Conservation (phyloP, 129 eudicot genomes). For the Scalesia atractyloides region DNA sequence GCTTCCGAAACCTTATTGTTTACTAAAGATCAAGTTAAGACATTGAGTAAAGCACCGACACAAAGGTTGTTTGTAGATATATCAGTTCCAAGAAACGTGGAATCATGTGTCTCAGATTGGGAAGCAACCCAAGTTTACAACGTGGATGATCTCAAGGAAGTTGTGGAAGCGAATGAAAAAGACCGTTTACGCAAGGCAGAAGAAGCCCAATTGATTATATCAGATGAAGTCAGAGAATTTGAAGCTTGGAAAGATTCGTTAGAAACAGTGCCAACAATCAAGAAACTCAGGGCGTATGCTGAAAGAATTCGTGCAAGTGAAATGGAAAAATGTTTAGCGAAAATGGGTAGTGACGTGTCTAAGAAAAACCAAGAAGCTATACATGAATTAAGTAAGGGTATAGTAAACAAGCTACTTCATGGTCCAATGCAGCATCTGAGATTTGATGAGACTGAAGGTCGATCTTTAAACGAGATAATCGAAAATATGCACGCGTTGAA, state of each 20-base stretch:
- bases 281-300: slow-evolving; percentile 74
- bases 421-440: slow-evolving; percentile 95
- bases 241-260: slow-evolving; percentile 91
- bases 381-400: slow-evolving; percentile 65
- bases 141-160: slow-evolving; percentile 85
- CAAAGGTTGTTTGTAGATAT: slow-evolving; percentile 69
- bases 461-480: slow-evolving; percentile 54
- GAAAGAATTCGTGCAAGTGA: slow-evolving; percentile 80
- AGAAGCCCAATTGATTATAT: slow-evolving; percentile 75
- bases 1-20: slow-evolving; percentile 62
- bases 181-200: slow-evolving; percentile 70
- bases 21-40: slow-evolving; percentile 56
- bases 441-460: slow-evolving; percentile 63
- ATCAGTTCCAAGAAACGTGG: slow-evolving; percentile 85
- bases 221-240: slow-evolving; percentile 67
- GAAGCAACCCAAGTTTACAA: slow-evolving; percentile 55
- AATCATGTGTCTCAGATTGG: slow-evolving; percentile 57
- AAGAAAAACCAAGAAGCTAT: slow-evolving; percentile 63
- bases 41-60: slow-evolving; percentile 32
- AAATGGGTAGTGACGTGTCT: slow-evolving; percentile 57
- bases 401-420: slow-evolving; percentile 82
- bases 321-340: slow-evolving; percentile 76
- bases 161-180: slow-evolving; percentile 74
- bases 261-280: slow-evolving; percentile 87
- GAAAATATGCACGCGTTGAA: slow-evolving; percentile 87